A percentile compares a stretch with the other conserved stretches of the same genome.
phyloP scores from a whole-genome alignment of 1,284 basidiomycete genomes.

The Taiwanofungus camphoratus region DNA sequence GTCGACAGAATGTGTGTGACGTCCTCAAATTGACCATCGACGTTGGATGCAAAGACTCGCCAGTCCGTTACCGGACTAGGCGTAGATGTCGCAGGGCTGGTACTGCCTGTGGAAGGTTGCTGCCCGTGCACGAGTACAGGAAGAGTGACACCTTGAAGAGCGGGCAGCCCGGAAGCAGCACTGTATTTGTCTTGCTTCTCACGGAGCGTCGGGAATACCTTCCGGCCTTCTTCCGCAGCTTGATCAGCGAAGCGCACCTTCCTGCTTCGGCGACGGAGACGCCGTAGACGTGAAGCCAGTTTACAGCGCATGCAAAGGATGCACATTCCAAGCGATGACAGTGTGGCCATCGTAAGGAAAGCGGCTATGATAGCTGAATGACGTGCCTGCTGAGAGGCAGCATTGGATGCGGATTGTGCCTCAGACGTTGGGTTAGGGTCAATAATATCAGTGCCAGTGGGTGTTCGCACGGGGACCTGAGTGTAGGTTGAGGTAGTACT shows the following conservation, averaged over 20 bases:
- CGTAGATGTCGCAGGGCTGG: neutral
- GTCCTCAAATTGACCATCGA: conserved; percentile 22
- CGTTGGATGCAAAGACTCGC: conserved; percentile 11
- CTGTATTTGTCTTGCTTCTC: conserved; percentile 15
- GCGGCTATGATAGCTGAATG: conserved; percentile 22
- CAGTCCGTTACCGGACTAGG: conserved; percentile 2
- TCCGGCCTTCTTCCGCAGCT: conserved; percentile 14
- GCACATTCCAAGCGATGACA: conserved; percentile 20
- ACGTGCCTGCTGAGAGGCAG: conserved; percentile 16
- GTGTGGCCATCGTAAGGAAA: conserved; percentile 21
- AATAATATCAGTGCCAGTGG: neutral
- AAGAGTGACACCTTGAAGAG: conserved; percentile 2
- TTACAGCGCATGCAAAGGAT: conserved; percentile 24
- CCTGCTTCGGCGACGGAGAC: conserved; percentile 5
- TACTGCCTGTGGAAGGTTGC: conserved; percentile 8
- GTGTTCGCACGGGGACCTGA: neutral
- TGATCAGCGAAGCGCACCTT: conserved; percentile 7
- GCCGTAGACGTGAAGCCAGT: conserved; percentile 13
- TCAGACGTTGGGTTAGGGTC: conserved; percentile 13
- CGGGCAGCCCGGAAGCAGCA: conserved; percentile 12
- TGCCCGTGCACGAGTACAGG: conserved; percentile 10
- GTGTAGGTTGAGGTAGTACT: neutral
- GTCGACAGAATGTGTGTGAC: conserved; percentile 25
- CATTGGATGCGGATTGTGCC: conserved; percentile 10
- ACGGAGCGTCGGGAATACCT: conserved; percentile 2